Evolutionary conservation across 768 basidiomycete genomes (phyloP), one percentile per base, ranked within the genome.

Genomic region (Antrodiella citrinella): DNA sequence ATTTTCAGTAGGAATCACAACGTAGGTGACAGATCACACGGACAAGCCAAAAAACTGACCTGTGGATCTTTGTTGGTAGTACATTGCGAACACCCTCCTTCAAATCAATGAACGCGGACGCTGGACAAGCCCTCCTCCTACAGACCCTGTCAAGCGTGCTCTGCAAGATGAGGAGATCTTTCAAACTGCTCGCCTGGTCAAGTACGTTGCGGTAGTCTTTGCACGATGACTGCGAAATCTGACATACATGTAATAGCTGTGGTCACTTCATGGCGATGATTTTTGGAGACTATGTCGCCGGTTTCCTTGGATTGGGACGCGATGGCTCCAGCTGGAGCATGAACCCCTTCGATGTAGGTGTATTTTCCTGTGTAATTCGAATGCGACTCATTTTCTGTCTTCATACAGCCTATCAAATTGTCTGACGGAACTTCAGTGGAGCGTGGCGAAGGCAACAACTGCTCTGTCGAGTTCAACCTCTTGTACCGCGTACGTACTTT

Each of bases 401-500:
- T 43, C 21, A 3, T 40, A 4, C 44, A 61, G 60, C 54, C 58
- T 21, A 59, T 61, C 51, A 59, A 54, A 42, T 50, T 24, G 15
- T 1, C 45, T 10, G 35, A 53, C n/a, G 60, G 60, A 26, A 43
- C 48, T 21, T 30, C 41, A 23, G 50, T 61, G 13, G 50, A 47
- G 4, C 60, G 80, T 9, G 89, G 88, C 30, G 69, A 81, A 61
- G 89, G 89, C 45, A 91, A 91, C 58, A 80, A 78, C 30, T 78
- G 80, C 51, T 86, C 87, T 0, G 61, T 88, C 26, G 89, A 91
- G 65, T 90, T 91, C 70, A 89, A 74, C 57, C 56, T 76, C 20
- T 60, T 75, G 15, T 74, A 76, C 56, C 70, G 62, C 46, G 65
- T 64, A 60, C 59, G 65, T 52, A 45, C 51, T 19, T 13, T 51